Conservation (phyloP, 2,329 filamentous ascomycete genomes). For the Ceratocystis eucalypticola region DNA sequence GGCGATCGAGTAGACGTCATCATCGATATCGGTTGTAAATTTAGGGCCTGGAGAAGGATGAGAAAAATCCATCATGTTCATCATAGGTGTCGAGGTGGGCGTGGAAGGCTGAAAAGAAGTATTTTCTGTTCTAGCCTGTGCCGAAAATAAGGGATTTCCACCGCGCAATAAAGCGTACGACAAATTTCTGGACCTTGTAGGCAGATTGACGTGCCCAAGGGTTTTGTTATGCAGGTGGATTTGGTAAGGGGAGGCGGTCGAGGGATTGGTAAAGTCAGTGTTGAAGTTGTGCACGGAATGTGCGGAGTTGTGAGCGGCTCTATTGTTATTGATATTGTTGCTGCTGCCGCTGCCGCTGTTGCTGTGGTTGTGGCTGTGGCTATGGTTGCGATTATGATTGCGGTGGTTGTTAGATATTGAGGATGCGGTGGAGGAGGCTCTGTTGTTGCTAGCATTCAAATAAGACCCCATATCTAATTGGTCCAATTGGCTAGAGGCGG, state of each 20-base stretch:
- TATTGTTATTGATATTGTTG: not conserved
- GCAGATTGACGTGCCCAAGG: constrained; percentile 2
- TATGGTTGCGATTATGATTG: not conserved
- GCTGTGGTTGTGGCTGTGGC: not conserved
- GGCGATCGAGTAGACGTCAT: constrained; percentile 26
- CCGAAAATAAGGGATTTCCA: constrained; percentile 8
- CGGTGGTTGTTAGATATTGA: not conserved
- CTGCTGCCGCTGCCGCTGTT: not conserved
- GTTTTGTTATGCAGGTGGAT: constrained; percentile 5
- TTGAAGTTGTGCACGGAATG: constrained; percentile 5
- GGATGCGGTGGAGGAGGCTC: not conserved
- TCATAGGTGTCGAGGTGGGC: not conserved
- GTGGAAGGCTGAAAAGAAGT: not conserved
- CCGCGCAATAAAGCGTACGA: not conserved
- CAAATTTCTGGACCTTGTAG: constrained; percentile 1
- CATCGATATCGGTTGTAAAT: constrained; percentile 16
- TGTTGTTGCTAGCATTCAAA: not conserved
- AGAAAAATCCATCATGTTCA: constrained; percentile 4
- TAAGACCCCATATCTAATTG: constrained; percentile 3
- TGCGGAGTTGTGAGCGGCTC: not conserved
- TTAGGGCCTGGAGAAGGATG: not conserved
- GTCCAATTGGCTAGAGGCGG: not conserved
- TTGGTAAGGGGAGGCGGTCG: constrained; percentile 2
- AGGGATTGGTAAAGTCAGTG: not conserved
- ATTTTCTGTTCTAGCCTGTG: not conserved